phyloP scores from a whole-genome alignment of 805 yeast genomes.

The Candida qinlingensis region DNA sequence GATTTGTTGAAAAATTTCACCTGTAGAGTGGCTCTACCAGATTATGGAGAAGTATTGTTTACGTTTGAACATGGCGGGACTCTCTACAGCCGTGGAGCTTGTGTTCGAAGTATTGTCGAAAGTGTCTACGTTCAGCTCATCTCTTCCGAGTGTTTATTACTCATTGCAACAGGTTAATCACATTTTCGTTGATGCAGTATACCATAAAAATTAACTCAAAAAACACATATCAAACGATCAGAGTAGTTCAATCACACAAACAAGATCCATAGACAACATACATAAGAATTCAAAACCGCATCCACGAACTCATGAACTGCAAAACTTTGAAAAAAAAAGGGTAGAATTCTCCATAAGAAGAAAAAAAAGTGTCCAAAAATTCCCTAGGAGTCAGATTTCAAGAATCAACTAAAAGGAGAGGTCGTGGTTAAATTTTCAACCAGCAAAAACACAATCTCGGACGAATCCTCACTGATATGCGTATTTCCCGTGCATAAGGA shows the following conservation, averaged over 20 bases:
- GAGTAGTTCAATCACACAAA: too few relatives aligned
- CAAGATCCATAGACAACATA: too few relatives aligned
- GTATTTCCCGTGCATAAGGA: conserved; percentile 99
- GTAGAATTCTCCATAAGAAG: conserved; percentile 3
- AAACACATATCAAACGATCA: too few relatives aligned
- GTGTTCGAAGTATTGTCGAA: too few relatives aligned
- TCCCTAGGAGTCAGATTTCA: conserved; percentile 40
- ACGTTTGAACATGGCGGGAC: too few relatives aligned
- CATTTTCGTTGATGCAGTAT: too few relatives aligned
- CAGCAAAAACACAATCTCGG: conserved; percentile 99
- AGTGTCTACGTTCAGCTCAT: too few relatives aligned
- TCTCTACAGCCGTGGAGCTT: too few relatives aligned
- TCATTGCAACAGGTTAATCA: too few relatives aligned
- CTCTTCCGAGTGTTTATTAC: too few relatives aligned
- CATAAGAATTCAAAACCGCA: conserved; percentile 1
- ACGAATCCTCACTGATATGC: conserved; percentile 99
- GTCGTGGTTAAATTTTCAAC: conserved; percentile 99
- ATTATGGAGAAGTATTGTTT: background rate
- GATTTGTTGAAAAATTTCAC: background rate
- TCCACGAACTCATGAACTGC: conserved; percentile 10
- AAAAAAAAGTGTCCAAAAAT: conserved; percentile 19
- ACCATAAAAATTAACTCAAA: too few relatives aligned
- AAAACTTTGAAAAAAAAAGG: background rate
- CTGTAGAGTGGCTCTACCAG: background rate
- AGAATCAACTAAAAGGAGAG: conserved; percentile 63